A percentile compares a stretch with the other conserved stretches of the same genome.
Conservation (phyloP, 225 moss, liverwort and hornwort genomes). For the Bryum argenteum region DNA sequence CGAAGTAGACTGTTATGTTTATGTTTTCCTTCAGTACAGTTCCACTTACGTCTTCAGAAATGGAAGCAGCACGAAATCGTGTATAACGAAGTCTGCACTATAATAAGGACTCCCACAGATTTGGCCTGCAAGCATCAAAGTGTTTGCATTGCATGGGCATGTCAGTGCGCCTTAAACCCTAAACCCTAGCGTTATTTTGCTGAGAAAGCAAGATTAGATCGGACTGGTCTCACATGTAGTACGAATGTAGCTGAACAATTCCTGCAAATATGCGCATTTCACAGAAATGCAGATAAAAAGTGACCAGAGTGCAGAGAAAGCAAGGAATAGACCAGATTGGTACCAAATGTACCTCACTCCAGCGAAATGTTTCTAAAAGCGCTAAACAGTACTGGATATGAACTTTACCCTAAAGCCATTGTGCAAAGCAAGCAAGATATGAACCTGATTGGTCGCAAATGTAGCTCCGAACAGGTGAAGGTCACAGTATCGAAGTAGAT, state of each 20-base stretch:
- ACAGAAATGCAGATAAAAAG: neutral
- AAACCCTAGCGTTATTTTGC: conserved; percentile 26
- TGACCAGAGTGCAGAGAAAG: neutral
- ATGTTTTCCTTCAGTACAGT: too few relatives aligned
- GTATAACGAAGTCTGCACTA: conserved; percentile 78
- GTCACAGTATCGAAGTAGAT: neutral
- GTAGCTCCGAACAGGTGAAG: too few relatives aligned
- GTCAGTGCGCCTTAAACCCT: conserved; percentile 20
- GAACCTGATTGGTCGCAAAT: too few relatives aligned
- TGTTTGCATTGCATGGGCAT: neutral
- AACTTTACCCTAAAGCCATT: conserved; percentile 22
- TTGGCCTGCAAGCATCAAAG: conserved; percentile 71
- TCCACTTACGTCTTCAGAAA: conserved; percentile 76
- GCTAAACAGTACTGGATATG: too few relatives aligned
- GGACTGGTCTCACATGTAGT: too few relatives aligned
- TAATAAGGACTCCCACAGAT: conserved; percentile 74
- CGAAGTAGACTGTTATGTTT: conserved; percentile 69
- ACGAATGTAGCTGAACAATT: neutral
- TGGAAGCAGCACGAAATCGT: conserved; percentile 82
- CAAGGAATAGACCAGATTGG: too few relatives aligned
- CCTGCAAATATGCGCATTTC: neutral
- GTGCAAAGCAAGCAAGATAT: conserved; percentile 8
- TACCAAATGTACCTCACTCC: too few relatives aligned
- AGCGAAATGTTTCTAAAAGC: too few relatives aligned
- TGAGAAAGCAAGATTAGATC: conserved; percentile 12